A percentile compares a stretch with the other conserved stretches of the same genome.
Conservation (phyloP, 306 rosid genomes). For the Gastrolobium bilobum region DNA sequence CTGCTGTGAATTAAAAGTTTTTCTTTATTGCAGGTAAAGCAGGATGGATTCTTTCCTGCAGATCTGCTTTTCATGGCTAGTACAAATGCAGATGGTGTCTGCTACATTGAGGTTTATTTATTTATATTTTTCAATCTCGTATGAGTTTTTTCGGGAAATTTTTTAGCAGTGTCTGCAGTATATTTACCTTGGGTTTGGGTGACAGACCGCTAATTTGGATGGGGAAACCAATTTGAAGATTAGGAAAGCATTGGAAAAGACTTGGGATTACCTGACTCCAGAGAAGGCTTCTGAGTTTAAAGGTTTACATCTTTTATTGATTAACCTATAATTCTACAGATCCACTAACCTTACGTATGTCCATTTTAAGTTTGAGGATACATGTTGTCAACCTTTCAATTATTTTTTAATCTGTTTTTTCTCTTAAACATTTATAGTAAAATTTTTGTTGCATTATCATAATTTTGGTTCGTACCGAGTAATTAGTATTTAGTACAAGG, state of each 20-base stretch:
- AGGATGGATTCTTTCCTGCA: constrained; percentile 89
- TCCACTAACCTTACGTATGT: not conserved
- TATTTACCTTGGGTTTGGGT: constrained; percentile 41
- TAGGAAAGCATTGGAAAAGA: constrained; percentile 89
- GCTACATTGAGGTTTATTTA: constrained; percentile 85
- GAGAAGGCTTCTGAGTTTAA: constrained; percentile 86
- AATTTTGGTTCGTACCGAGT: constrained; percentile 20
- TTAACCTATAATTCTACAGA: constrained; percentile 26
- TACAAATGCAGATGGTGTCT: constrained; percentile 94
- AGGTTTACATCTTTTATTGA: constrained; percentile 62
- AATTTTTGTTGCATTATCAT: not conserved
- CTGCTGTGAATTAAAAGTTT: not conserved
- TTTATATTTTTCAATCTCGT: constrained; percentile 16
- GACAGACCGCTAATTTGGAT: constrained; percentile 94
- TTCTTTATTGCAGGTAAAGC: constrained; percentile 71
- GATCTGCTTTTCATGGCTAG: constrained; percentile 93
- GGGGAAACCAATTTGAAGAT: constrained; percentile 98
- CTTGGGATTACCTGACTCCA: constrained; percentile 93
- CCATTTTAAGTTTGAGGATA: constrained; percentile 27
- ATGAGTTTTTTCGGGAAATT: not conserved
- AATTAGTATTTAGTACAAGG: not conserved
- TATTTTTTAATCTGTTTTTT: not conserved
- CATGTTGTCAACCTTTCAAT: constrained; percentile 30
- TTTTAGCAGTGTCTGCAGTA: constrained; percentile 31
- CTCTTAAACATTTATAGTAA: not conserved